These are phyloP conservation scores for Melastoma malabathricum DNA, from an alignment of 345 rosid genomes.

Conservation along the genomic window DNA sequence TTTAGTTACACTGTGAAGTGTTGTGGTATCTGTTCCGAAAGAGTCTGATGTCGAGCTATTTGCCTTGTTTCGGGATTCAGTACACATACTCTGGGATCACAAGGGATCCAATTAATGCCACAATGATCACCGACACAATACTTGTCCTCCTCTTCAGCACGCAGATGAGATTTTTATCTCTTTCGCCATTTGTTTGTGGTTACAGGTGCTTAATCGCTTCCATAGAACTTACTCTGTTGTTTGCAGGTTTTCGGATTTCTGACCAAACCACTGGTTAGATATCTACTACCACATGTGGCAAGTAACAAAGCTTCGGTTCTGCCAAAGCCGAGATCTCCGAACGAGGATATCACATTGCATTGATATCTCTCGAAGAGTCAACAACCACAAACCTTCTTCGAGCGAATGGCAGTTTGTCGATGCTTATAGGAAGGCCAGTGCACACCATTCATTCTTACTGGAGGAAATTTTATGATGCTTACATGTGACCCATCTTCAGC, in stretches of 20 bases:
- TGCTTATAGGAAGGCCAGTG: constrained; percentile 68
- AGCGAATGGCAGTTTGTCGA: constrained; percentile 59
- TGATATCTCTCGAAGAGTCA: constrained; percentile 59
- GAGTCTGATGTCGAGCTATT: neutral
- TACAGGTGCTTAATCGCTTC: neutral
- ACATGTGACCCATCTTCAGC: constrained; percentile 87
- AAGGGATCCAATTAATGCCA: constrained; percentile 45
- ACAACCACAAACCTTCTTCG: constrained; percentile 48
- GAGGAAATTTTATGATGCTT: constrained; percentile 68
- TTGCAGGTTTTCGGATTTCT: constrained; percentile 77
- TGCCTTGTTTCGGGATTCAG: constrained; percentile 10
- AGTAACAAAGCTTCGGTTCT: neutral
- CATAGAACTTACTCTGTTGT: neutral
- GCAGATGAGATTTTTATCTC: constrained; percentile 24
- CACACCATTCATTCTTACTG: constrained; percentile 72
- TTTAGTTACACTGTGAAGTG: constrained; percentile 9
- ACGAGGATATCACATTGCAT: constrained; percentile 38
- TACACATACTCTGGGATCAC: constrained; percentile 72
- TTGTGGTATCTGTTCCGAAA: neutral
- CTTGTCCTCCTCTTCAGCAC: constrained; percentile 65
- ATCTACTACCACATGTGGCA: constrained; percentile 32
- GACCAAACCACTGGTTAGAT: constrained; percentile 58
- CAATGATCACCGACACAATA: constrained; percentile 57
- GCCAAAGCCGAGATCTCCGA: constrained; percentile 24
- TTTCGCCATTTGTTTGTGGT: neutral